phyloP scores from a whole-genome alignment of 2,329 filamentous ascomycete species.

The Corynespora cassiicola region DNA sequence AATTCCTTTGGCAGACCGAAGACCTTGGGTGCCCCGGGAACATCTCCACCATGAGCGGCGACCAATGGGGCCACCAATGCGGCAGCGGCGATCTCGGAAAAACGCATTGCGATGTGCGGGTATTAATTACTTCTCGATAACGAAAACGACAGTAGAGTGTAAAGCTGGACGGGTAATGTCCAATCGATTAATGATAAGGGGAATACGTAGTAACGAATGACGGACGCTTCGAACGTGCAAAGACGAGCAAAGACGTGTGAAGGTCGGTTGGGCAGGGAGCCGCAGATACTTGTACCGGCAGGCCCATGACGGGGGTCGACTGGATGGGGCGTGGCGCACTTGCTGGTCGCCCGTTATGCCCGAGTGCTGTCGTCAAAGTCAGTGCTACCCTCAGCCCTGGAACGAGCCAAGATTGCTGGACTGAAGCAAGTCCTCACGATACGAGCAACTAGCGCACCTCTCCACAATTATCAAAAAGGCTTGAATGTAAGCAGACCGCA shows the following conservation, averaged over 20 bases:
- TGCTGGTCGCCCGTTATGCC: too few relatives aligned
- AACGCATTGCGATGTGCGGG: slow-evolving; percentile 35
- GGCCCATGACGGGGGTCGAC: slow-evolving; percentile 10
- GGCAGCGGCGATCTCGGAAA: slow-evolving; percentile 34
- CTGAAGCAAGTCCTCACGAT: too few relatives aligned
- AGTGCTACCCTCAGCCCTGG: too few relatives aligned
- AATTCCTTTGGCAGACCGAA: slow-evolving; percentile 37
- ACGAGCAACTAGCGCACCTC: too few relatives aligned
- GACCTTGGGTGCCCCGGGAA: slow-evolving; percentile 38
- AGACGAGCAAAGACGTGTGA: slow-evolving; percentile 32
- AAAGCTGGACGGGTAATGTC: slow-evolving; percentile 22
- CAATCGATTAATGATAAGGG: slow-evolving; percentile 21
- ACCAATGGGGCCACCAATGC: slow-evolving; percentile 35
- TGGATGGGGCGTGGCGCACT: slow-evolving; percentile 24
- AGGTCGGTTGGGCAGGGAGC: slow-evolving; percentile 9
- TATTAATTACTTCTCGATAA: slow-evolving; percentile 5
- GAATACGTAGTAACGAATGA: slow-evolving; percentile 29
- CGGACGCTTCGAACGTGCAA: slow-evolving; percentile 27
- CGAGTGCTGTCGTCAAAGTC: too few relatives aligned
- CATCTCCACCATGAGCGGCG: slow-evolving; percentile 37
- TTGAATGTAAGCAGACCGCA: too few relatives aligned
- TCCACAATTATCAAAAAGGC: too few relatives aligned
- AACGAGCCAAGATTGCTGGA: too few relatives aligned
- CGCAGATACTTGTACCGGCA: slow-evolving; percentile 27
- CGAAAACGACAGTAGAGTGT: too few relatives aligned